Base-by-base conservation (phyloP, 2,329 filamentous ascomycete species). In the Pseudogymnoascus sp. region DNA sequence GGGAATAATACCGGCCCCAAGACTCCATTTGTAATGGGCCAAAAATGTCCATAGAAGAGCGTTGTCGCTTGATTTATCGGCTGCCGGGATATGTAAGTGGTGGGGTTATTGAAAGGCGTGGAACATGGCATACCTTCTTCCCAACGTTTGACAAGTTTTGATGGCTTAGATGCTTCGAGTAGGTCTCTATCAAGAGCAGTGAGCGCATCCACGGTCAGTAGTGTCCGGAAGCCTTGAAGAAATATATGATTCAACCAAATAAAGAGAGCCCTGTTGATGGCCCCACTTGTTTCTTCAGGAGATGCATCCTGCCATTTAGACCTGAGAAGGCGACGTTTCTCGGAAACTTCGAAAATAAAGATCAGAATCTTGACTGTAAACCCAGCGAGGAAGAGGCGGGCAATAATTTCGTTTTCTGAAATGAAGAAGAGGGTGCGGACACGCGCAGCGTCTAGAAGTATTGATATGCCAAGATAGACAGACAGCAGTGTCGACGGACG, bases 401-500 rank as follows among this genome's bases (percentile, higher is more conserved):
- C 72, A 26, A 76, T 67, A 2, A 62, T 28, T 2, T 53, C n/a
- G 33, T 72, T 64, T 3, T 62, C 63, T 12, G 63, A 64, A 5
- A 75, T 70, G 4, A 82, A 71, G 73, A 77, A 82, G 2, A 78
- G 65, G 0, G 79, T 81, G 7, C 81, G 72, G 0, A 72, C 70
- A 63, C 78, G 77, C 0, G 74, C 74, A 2, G 75, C 68, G 38
- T 83, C 81, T 24, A 82, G 73, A 1, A 82, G 67, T 0, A 79
- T 66, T 1, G 77, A 78, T 2, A 81, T 38, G 8, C 77, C 65
- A 3, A 82, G 65, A 60, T 78, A 82, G 10, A 68, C 65, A 14
- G 69, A 75, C 11, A 83, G 68, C 2, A 82, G 61, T 0, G 77
- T 69, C 0, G 80, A 82, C 0, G 80, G 79, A 1, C 77, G 71